Conservation (phyloP, 805 yeast genomes). For the Kodamaea restingae region DNA sequence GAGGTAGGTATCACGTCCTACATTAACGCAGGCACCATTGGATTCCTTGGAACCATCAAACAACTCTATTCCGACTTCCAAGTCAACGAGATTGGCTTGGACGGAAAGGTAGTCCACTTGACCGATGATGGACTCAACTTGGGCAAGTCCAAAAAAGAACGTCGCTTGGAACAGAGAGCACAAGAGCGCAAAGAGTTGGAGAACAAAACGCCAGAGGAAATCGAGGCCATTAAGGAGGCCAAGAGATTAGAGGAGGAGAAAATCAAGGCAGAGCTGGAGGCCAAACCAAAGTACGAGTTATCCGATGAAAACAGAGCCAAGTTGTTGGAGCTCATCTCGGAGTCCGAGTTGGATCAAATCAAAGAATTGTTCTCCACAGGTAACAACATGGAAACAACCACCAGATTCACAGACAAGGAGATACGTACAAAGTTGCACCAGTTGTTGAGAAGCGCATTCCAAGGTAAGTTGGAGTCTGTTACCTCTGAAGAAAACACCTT, state of each 20-base stretch:
- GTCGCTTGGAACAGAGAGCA: constrained; percentile 41
- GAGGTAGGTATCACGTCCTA: constrained; percentile 88
- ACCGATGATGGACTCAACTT: constrained; percentile 64
- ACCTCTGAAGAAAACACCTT: constrained; percentile 70
- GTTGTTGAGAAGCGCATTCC: constrained; percentile 67
- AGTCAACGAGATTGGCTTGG: constrained; percentile 77
- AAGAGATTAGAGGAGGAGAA: constrained; percentile 14
- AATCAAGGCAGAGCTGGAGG: constrained; percentile 18
- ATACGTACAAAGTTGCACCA: constrained; percentile 78
- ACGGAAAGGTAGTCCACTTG: constrained; percentile 71
- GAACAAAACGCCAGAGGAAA: constrained; percentile 31
- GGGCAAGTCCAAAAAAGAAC: constrained; percentile 44
- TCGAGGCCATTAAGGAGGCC: constrained; percentile 25
- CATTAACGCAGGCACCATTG: constrained; percentile 44
- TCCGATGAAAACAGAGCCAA: constrained; percentile 43
- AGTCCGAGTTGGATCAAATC: constrained; percentile 53
- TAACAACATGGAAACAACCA: constrained; percentile 52
- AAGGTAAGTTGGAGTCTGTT: constrained; percentile 69
- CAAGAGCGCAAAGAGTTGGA: constrained; percentile 33
- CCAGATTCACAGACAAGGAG: constrained; percentile 60
- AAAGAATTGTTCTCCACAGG: constrained; percentile 54
- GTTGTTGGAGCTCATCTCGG: constrained; percentile 55
- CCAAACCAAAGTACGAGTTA: constrained; percentile 37
- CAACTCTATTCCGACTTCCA: constrained; percentile 90
- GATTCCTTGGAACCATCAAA: constrained; percentile 77